Conservation (phyloP, 2,329 filamentous ascomycete species). For the Fusarium solani-melongenae region DNA sequence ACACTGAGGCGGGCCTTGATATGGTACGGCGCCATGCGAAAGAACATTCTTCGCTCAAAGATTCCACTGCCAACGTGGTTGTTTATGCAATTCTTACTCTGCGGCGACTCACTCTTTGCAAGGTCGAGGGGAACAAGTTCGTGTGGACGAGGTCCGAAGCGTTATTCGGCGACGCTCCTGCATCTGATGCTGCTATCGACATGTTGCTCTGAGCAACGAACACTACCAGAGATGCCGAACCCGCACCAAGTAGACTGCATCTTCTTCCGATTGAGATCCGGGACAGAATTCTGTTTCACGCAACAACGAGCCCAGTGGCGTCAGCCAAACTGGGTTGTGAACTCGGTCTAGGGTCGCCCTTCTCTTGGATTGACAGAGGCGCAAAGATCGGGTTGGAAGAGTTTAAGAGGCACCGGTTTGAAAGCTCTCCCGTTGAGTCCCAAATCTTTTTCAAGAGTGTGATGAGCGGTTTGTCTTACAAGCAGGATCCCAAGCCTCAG, state of each 20-base stretch:
- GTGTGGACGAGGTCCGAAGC: constrained; percentile 7
- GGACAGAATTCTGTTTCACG: constrained; percentile 18
- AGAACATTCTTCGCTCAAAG: background rate
- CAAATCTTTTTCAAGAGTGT: background rate
- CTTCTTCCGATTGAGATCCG: constrained; percentile 33
- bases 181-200: constrained; percentile 24
- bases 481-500: background rate
- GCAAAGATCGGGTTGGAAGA: constrained; percentile 2
- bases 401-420: background rate
- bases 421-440: background rate
- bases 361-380: constrained; percentile 20
- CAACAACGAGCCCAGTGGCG: constrained; percentile 9
- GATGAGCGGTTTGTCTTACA: background rate
- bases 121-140: background rate
- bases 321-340: constrained; percentile 22
- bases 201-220: constrained; percentile 31
- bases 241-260: constrained; percentile 5
- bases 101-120: constrained; percentile 23
- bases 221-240: background rate
- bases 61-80: background rate
- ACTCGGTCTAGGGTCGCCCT: constrained; percentile 18
- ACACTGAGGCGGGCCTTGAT: constrained; percentile 15
- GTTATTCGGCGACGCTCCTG: constrained; percentile 9
- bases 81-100: constrained; percentile 28
- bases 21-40: constrained; percentile 25